Base-by-base conservation (phyloP, 495 filamentous ascomycete genomes). In the Baudoinia panamericana region DNA sequence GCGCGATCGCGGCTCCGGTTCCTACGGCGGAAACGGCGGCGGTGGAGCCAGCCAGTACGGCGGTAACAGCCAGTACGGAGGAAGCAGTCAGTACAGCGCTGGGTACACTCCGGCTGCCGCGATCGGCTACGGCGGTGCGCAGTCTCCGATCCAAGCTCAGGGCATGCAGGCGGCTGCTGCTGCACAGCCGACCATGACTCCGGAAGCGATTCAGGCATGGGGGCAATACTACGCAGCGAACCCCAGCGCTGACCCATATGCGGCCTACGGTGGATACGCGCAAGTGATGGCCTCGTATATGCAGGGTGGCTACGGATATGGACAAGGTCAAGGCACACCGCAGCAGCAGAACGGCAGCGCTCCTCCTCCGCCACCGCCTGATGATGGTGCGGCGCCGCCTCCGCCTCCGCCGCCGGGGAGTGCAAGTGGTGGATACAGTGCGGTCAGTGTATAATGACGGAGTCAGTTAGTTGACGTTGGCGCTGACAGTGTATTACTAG, bases 221-320 rank as follows among this genome's bases (percentile, higher is more conserved):
- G 43, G 30, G 2, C 67, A 75, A 50, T 92, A 92, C 56, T 93
- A 93, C 58, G 82, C 84, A 4, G 82, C 86, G 60, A 87, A 88
- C 49, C 84, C 85, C 43, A 64, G 71, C 26, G 62, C 65, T 43
- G 90, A 97, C 49, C 88, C 88, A 0, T 97, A 95, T 57, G 85
- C 84, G 3, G 78, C 82, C 20, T 95, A 92, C 46, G 90, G 90
- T 41, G 90, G 90, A 17, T 65, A 59, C 36, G 69, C 73, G 48
- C 76, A 73, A 28, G 87, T 93, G 42, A 66, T 82, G 35, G 63
- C 64, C 25, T 66, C 68, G 53, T 76, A 75, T 49, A 73, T 80
- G 40, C 57, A 66, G 52, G 84, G 85, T 55, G 80, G 84, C 41
- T 73, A 78, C n/a, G 34, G 20, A 43, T 34, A 40, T 17, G 41